Evolutionary conservation across 2,329 filamentous ascomycete genomes (phyloP), one percentile per base, ranked within the genome.

Genomic region (Cladosporium sp.): DNA sequence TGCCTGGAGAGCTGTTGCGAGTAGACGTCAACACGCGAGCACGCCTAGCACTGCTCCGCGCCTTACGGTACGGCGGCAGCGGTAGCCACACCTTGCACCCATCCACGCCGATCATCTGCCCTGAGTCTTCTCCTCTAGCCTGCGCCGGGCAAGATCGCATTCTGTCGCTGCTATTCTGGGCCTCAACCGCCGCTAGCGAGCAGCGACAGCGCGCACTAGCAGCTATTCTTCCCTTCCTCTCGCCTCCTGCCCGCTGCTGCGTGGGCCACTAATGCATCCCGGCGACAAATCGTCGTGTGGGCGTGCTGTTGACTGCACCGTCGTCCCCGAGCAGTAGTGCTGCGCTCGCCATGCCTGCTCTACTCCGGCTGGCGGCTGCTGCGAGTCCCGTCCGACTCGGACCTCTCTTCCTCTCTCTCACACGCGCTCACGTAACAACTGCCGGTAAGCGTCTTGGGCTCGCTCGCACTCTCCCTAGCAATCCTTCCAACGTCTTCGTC

Each of bases 181-280:
- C 40, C 34, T 56, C 54, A 56, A 56, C 54, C 42, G 54, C 54
- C 54, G 42, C 54, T 56, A 56, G 40, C 30, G n/a, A 11, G 40
- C 30, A 20, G 34, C 42, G 30, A 30, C 50, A 38, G 4, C 49
- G 3, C 9, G 3, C 22, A n/a, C 40, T 43, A 43, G 19, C 19
- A 22, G 43, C 30, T 34, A 34, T 11, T 34, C 17, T 19, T n/a
- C 17, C 43, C 40, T 17, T 39, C 17, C 14, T 5, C 52, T 55
- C 51, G 51, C 28, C 51, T 55, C 38, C 51, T 42, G 51, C 51
- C 40, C 51, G 51, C 51, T 55, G 52, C 52, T 55, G 52, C 52
- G 52, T 55, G 52, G 52, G 40, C 42, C 40, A 37, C 42, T 49
- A 38, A 39, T 36, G 28, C 30, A 15, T 19, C 38, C 51, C 42